A percentile compares a stretch with the other conserved stretches of the same genome.
Evolutionary conservation across 768 basidiomycete species (phyloP).

Genomic region (Pholiota conissans): DNA sequence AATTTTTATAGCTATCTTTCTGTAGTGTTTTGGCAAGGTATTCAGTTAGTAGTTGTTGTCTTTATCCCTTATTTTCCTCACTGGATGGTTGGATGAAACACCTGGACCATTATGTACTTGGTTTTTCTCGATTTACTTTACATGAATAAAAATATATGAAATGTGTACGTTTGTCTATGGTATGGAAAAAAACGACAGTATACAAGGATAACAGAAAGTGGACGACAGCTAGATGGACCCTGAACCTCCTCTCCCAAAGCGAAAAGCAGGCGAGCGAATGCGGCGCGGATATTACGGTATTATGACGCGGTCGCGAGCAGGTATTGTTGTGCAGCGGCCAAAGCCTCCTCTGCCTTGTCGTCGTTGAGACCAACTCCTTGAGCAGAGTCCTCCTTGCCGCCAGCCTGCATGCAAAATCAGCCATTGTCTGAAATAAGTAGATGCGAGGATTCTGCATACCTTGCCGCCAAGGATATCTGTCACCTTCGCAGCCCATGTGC

Average conservation of each 20-base stretch:
- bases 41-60: background rate
- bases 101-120: background rate
- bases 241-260: background rate
- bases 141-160: conserved; percentile 4
- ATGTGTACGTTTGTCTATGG: conserved; percentile 5
- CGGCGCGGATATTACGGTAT: background rate
- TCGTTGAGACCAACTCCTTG: conserved; percentile 74
- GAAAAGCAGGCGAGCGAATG: background rate
- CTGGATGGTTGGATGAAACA: background rate
- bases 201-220: background rate
- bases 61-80: background rate
- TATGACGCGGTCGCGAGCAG: conserved; percentile 12
- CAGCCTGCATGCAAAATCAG: conserved; percentile 54
- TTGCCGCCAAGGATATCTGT: conserved; percentile 86
- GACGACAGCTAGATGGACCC: background rate
- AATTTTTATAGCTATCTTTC: background rate
- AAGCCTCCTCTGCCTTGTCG: conserved; percentile 22
- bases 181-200: background rate
- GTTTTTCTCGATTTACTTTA: conserved; percentile 3
- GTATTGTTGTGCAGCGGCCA: conserved; percentile 20
- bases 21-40: background rate
- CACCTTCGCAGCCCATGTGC: conserved; percentile 83
- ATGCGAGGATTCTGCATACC: conserved; percentile 39
- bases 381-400: conserved; percentile 91
- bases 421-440: background rate